Evolutionary conservation across 2,329 filamentous ascomycete genomes (phyloP).

Genomic region (Ophiostoma sp.): DNA sequence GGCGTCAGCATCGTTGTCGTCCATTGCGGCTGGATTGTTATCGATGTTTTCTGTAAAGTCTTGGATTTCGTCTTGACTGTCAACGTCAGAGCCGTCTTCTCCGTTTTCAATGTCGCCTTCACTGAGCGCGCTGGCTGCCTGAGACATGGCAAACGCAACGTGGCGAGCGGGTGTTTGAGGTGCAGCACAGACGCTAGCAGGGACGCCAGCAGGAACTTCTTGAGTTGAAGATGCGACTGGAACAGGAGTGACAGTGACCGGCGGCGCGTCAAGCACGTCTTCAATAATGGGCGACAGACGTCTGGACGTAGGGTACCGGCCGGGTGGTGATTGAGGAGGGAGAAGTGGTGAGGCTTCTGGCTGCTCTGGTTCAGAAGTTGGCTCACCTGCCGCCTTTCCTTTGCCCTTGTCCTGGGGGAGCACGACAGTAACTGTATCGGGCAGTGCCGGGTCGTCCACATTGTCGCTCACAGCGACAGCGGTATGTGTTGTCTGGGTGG

Average conservation of each 20-base stretch:
- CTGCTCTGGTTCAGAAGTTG: not conserved
- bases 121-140: not conserved
- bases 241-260: not conserved
- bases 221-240: not conserved
- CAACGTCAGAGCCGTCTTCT: not conserved
- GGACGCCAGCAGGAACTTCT: no score
- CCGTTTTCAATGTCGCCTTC: not conserved
- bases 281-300: not conserved
- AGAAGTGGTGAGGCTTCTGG: not conserved
- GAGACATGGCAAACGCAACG: not conserved
- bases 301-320: no score
- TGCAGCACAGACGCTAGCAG: not conserved
- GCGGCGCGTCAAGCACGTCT: not conserved
- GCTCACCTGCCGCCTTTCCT: not conserved
- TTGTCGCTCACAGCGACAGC: constrained; percentile 9
- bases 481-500: not conserved
- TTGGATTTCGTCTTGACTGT: not conserved
- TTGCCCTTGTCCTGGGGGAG: not conserved
- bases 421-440: not conserved
- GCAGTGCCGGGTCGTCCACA: not conserved
- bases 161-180: not conserved
- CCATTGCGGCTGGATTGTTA: not conserved
- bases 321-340: not conserved
- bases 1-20: not conserved
- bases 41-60: not conserved